Conservation (phyloP, 768 basidiomycete species). For the Mycena venus region DNA sequence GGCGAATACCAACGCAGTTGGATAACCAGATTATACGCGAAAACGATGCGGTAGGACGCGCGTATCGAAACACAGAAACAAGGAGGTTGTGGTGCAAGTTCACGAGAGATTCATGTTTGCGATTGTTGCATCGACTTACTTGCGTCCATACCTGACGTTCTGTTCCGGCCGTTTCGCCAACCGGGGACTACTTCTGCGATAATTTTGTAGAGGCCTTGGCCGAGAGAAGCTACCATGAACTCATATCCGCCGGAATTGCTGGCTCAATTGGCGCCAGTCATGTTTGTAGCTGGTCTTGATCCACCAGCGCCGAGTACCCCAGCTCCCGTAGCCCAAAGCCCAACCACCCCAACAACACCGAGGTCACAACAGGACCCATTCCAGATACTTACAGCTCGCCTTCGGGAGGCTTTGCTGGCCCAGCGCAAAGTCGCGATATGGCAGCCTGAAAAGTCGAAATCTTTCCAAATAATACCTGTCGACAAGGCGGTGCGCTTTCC, state of each 20-base stretch:
- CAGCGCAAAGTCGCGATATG: constrained; percentile 78
- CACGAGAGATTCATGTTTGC: not conserved
- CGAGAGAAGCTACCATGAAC: constrained; percentile 71
- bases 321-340: constrained; percentile 37
- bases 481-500: constrained; percentile 90
- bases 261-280: constrained; percentile 90
- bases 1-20: too few relatives aligned
- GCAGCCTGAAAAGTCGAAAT: constrained; percentile 77
- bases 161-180: not conserved
- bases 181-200: not conserved
- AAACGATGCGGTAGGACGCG: too few relatives aligned
- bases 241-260: constrained; percentile 93
- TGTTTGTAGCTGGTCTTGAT: constrained; percentile 94
- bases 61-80: too few relatives aligned
- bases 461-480: constrained; percentile 88
- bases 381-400: constrained; percentile 64
- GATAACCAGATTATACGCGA: too few relatives aligned
- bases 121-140: not conserved
- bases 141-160: not conserved
- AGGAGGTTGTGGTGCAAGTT: not conserved
- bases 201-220: not conserved
- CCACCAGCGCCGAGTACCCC: constrained; percentile 38
- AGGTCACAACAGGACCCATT: constrained; percentile 71
- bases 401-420: constrained; percentile 76
- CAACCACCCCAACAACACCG: constrained; percentile 38